These are phyloP conservation scores for Glomus cerebriforme DNA, from an alignment of 192 early-diverging fungal species.

Conservation along the genomic window DNA sequence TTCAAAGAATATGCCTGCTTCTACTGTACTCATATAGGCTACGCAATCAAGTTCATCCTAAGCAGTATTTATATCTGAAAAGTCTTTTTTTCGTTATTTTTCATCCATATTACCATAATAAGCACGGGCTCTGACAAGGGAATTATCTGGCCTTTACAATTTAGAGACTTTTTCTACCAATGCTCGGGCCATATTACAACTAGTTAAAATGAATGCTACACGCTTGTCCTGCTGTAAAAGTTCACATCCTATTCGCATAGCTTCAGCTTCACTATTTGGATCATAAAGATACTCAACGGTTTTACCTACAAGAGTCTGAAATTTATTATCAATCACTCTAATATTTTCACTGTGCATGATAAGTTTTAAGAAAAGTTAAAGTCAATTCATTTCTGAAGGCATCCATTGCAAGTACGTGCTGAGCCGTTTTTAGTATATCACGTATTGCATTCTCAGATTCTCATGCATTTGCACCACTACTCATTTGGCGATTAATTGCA, in stretches of 20 bases:
- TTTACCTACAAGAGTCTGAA: slow-evolving; percentile 6
- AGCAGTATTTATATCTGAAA: too few relatives aligned
- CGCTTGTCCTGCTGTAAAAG: slow-evolving; percentile 1
- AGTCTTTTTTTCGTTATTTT: background rate
- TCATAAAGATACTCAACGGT: slow-evolving; percentile 2
- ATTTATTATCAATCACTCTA: too few relatives aligned
- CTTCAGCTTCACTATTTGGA: slow-evolving; percentile 24
- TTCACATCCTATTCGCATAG: slow-evolving; percentile 20
- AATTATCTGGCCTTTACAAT: background rate
- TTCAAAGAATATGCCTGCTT: slow-evolving; percentile 9
- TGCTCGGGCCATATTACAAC: background rate
- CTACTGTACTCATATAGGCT: slow-evolving; percentile 13
- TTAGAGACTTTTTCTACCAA: slow-evolving; percentile 17
- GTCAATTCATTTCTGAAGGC: slow-evolving; percentile 7
- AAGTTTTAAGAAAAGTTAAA: slow-evolving; percentile 7
- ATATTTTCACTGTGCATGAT: slow-evolving; percentile 18
- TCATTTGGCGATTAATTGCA: slow-evolving; percentile 19
- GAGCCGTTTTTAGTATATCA: background rate
- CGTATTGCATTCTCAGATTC: slow-evolving; percentile 2
- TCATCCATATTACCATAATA: background rate
- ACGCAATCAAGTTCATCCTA: too few relatives aligned
- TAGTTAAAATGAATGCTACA: background rate
- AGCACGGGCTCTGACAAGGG: background rate
- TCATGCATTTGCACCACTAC: slow-evolving; percentile 4
- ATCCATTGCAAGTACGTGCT: slow-evolving; percentile 5